phyloP scores from a whole-genome alignment of 257 asterid species.

The Jacaranda copaia region DNA sequence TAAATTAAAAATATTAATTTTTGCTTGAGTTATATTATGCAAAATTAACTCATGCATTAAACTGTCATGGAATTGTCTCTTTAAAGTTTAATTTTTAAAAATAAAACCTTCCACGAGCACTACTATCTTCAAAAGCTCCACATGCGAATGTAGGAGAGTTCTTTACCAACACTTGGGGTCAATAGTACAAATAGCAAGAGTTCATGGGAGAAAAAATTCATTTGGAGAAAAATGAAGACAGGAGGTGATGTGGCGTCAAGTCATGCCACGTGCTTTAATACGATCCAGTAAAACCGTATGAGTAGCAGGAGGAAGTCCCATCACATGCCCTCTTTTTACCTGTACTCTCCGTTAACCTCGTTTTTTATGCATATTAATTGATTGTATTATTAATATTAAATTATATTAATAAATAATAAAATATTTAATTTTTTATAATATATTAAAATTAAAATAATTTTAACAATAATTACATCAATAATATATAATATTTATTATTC shows the following conservation, averaged over 20 bases:
- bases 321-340: background rate
- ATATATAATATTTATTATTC: too few relatives aligned
- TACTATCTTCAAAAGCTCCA: background rate
- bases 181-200: conserved; percentile 3
- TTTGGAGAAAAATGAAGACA: background rate
- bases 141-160: background rate
- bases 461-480: too few relatives aligned
- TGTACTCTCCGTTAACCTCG: too few relatives aligned
- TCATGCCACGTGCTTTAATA: conserved; percentile 18
- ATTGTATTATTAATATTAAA: too few relatives aligned
- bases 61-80: background rate
- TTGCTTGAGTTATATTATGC: background rate
- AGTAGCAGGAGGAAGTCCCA: background rate
- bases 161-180: background rate
- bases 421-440: too few relatives aligned
- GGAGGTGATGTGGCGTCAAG: conserved; percentile 25
- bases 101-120: background rate
- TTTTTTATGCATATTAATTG: too few relatives aligned
- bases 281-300: background rate
- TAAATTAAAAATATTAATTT: too few relatives aligned
- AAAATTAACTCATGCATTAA: background rate
- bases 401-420: too few relatives aligned
- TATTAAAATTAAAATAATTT: too few relatives aligned
- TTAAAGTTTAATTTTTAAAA: background rate
- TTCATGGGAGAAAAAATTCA: background rate